phyloP scores from a whole-genome alignment of 495 filamentous ascomycete species.

The Annulohypoxylon maeteangense region DNA sequence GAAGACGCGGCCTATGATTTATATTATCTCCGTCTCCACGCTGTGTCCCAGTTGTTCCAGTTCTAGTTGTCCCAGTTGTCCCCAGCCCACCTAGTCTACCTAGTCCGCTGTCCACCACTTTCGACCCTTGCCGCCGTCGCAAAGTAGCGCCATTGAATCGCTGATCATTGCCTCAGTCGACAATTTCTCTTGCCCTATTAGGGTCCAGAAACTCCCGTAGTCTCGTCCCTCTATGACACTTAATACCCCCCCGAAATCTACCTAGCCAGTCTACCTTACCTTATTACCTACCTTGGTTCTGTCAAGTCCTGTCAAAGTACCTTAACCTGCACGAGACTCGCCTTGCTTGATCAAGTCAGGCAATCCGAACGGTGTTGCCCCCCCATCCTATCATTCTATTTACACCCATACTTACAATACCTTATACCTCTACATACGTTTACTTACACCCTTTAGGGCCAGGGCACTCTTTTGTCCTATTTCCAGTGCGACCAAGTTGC shows the following conservation, averaged over 20 bases:
- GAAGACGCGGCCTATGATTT: constrained; percentile 21
- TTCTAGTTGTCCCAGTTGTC: background rate
- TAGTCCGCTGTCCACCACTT: constrained; percentile 11
- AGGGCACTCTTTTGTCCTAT: constrained; percentile 30
- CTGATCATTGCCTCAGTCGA: constrained; percentile 50
- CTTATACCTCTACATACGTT: background rate
- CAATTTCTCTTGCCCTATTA: constrained; percentile 46
- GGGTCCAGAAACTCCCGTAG: constrained; percentile 46
- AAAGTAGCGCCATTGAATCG: constrained; percentile 50
- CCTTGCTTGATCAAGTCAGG: constrained; percentile 38
- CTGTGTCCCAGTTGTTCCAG: background rate
- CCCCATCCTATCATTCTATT: constrained; percentile 12
- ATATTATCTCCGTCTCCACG: constrained; percentile 37
- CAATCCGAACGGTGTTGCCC: constrained; percentile 23
- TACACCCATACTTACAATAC: background rate
- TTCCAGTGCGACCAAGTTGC: constrained; percentile 41
- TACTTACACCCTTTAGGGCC: constrained; percentile 4
- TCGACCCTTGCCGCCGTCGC: constrained; percentile 45
- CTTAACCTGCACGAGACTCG: constrained; percentile 38
- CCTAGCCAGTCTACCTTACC: constrained; percentile 2
- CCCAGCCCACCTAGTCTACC: background rate
- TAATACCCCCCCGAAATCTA: constrained; percentile 37
- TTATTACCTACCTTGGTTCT: constrained; percentile 19
- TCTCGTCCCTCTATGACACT: constrained; percentile 41
- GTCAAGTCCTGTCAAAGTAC: constrained; percentile 21